Conservation (phyloP, 768 basidiomycete species). For the Omphalotus guepiniiformis region DNA sequence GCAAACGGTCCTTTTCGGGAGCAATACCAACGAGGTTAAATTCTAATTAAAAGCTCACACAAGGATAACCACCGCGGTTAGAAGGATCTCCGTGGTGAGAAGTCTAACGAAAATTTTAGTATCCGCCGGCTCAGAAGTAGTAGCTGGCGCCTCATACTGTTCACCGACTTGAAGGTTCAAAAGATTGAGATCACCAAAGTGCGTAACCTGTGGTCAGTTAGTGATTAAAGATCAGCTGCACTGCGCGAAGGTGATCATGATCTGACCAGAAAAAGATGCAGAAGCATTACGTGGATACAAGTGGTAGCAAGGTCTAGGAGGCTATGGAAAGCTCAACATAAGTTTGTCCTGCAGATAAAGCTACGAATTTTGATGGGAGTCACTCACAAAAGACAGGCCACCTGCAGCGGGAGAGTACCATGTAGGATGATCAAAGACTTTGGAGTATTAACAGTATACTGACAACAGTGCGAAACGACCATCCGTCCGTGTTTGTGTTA, state of each 20-base stretch:
- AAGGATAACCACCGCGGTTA: conserved; percentile 4
- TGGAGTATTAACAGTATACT: background rate
- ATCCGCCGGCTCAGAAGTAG: background rate
- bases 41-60: conserved; percentile 1
- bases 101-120: conserved; percentile 1
- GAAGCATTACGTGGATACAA: background rate
- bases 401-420: too few relatives aligned
- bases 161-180: background rate
- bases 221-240: background rate
- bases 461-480: conserved; percentile 5
- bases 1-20: background rate
- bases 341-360: conserved; percentile 22
- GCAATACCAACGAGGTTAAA: background rate
- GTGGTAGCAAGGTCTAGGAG: conserved; percentile 2
- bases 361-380: too few relatives aligned
- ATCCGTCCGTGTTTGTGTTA: conserved; percentile 1
- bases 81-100: background rate
- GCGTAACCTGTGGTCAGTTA: background rate
- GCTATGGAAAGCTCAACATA: background rate
- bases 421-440: background rate
- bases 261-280: conserved; percentile 1
- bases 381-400: too few relatives aligned
- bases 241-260: background rate
- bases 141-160: background rate
- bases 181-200: conserved; percentile 2